Conservation (phyloP, 2,329 filamentous ascomycete genomes). For the Aspergillus chevalieri region DNA sequence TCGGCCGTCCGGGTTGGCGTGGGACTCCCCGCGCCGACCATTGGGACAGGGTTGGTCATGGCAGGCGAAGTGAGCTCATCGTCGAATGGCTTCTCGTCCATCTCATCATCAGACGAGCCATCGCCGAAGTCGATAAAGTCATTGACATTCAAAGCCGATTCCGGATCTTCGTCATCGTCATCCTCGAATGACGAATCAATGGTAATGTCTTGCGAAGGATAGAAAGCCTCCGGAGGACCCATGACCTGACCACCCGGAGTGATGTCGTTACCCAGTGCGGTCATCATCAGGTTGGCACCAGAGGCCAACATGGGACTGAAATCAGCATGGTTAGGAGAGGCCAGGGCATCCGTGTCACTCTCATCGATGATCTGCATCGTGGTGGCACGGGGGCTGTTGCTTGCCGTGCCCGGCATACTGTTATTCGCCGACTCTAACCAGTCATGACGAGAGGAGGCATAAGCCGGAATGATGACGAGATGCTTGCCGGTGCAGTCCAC, state of each 20-base stretch:
- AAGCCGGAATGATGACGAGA: constrained; percentile 43
- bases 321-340: constrained; percentile 31
- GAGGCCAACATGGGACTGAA: constrained; percentile 57
- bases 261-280: constrained; percentile 54
- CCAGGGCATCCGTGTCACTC: constrained; percentile 39
- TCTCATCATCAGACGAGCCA: constrained; percentile 56
- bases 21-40: constrained; percentile 20
- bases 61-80: constrained; percentile 40
- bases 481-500: constrained; percentile 45
- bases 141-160: constrained; percentile 56
- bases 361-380: constrained; percentile 38
- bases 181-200: constrained; percentile 56
- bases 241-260: constrained; percentile 56
- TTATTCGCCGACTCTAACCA: constrained; percentile 40
- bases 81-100: constrained; percentile 47
- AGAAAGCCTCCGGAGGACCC: constrained; percentile 70
- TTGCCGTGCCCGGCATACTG: constrained; percentile 37
- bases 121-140: constrained; percentile 67
- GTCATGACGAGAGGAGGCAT: constrained; percentile 41
- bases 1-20: constrained; percentile 31
- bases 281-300: constrained; percentile 71
- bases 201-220: constrained; percentile 54
- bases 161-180: constrained; percentile 60
- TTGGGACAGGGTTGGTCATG: constrained; percentile 22
- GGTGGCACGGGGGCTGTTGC: constrained; percentile 37